Evolutionary conservation across 202 grass and related monocot species (phyloP).

Genomic region (Bolboschoenoplectus hybrid): DNA sequence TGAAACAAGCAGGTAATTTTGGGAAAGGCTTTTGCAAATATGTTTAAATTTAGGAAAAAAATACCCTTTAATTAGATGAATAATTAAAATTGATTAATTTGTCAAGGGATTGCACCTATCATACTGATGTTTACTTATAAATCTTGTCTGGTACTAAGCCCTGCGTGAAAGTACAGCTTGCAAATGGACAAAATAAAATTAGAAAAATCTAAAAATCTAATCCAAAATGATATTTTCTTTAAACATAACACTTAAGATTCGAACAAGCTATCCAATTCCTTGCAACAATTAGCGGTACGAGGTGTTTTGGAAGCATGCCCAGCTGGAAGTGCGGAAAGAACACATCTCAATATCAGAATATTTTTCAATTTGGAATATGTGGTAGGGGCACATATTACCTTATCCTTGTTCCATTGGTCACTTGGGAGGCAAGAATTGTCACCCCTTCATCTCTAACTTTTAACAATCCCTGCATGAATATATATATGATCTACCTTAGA

Average conservation of each 20-base stretch:
- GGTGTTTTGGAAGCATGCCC: background rate
- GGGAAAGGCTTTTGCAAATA: background rate
- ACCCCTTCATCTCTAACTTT: slow-evolving; percentile 54
- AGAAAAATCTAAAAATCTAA: background rate
- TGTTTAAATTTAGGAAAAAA: background rate
- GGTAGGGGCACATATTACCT: slow-evolving; percentile 30
- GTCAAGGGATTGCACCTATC: background rate
- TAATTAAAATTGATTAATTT: background rate
- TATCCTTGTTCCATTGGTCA: slow-evolving; percentile 50
- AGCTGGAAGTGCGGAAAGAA: background rate
- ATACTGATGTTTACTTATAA: background rate
- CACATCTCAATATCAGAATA: background rate
- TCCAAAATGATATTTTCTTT: background rate
- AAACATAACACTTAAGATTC: background rate
- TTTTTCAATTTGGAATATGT: background rate
- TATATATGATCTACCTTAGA: background rate
- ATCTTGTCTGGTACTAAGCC: background rate
- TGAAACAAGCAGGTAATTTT: background rate
- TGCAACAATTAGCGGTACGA: background rate
- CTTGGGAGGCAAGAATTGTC: slow-evolving; percentile 56
- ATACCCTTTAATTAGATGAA: background rate
- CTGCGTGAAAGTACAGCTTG: background rate
- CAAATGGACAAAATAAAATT: background rate
- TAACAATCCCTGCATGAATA: slow-evolving; percentile 53
- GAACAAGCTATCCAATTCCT: background rate